Conservation (phyloP, 2,329 filamentous ascomycete species). For the Dactylonectria macrodidyma region DNA sequence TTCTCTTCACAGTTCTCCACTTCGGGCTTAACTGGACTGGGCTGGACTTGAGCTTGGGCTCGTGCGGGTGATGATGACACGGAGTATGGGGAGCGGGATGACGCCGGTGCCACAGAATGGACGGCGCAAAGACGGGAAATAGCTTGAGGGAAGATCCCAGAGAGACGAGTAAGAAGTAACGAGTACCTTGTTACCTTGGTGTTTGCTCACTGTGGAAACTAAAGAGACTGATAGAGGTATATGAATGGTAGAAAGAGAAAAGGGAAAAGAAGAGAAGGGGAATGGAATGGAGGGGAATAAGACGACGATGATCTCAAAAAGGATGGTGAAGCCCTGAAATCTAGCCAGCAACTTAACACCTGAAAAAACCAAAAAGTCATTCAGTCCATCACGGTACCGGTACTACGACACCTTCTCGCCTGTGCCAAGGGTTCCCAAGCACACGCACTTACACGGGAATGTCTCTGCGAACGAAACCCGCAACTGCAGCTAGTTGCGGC, state of each 20-base stretch:
- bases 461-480: not conserved
- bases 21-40: not conserved
- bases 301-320: not conserved
- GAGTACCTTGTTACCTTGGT: not conserved
- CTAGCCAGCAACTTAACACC: not conserved
- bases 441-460: conserved; percentile 40
- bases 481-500: not conserved
- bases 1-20: conserved; percentile 6
- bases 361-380: not conserved
- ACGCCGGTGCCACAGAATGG: conserved; percentile 6
- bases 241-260: not conserved
- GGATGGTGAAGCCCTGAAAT: not conserved
- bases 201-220: conserved; percentile 1
- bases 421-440: conserved; percentile 4
- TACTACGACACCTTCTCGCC: not conserved
- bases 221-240: not conserved
- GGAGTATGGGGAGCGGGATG: conserved; percentile 21
- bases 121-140: conserved; percentile 10
- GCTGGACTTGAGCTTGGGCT: not conserved
- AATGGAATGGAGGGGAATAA: no score
- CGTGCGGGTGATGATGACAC: conserved; percentile 12
- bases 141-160: conserved; percentile 6
- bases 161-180: not conserved
- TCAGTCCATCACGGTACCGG: conserved; percentile 2
- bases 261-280: not conserved